Percentiles rank a stretch among this genome's conserved stretches.
These are phyloP conservation scores for Cyberlindnera mycetangii DNA, from an alignment of 805 yeast genomes.

Conservation along the genomic window DNA sequence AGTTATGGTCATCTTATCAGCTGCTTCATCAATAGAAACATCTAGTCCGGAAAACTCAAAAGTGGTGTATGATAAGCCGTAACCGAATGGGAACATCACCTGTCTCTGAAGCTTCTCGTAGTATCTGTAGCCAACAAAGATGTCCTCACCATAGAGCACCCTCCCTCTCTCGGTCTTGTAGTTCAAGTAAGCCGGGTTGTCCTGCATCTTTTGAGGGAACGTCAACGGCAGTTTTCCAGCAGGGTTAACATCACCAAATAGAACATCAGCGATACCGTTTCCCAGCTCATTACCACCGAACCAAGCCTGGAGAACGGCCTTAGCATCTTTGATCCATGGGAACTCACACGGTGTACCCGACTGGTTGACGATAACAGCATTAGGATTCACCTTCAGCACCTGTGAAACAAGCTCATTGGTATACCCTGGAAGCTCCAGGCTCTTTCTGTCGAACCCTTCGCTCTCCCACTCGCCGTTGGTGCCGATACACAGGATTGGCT, in stretches of 20 bases:
- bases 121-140: constrained; percentile 60
- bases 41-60: constrained; percentile 41
- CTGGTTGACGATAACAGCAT: constrained; percentile 54
- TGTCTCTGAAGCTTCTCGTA: constrained; percentile 50
- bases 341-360: constrained; percentile 62
- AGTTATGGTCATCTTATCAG: constrained; percentile 27
- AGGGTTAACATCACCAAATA: constrained; percentile 60
- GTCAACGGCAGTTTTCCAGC: constrained; percentile 56
- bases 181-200: constrained; percentile 55
- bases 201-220: constrained; percentile 49
- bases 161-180: constrained; percentile 50
- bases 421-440: constrained; percentile 50
- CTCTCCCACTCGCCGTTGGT: constrained; percentile 56
- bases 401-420: constrained; percentile 46
- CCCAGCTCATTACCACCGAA: constrained; percentile 60
- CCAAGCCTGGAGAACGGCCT: constrained; percentile 54
- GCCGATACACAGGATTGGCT: constrained; percentile 51
- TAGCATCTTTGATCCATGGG: constrained; percentile 48
- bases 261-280: constrained; percentile 58
- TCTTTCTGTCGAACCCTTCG: constrained; percentile 56
- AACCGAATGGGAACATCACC: constrained; percentile 60
- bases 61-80: constrained; percentile 57
- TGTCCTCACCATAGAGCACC: constrained; percentile 62
- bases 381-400: constrained; percentile 46
- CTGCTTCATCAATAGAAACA: constrained; percentile 30